Evolutionary conservation across 805 yeast species (phyloP), one percentile per base, ranked within the genome.

Genomic region (Sugiyamaella smithiae): DNA sequence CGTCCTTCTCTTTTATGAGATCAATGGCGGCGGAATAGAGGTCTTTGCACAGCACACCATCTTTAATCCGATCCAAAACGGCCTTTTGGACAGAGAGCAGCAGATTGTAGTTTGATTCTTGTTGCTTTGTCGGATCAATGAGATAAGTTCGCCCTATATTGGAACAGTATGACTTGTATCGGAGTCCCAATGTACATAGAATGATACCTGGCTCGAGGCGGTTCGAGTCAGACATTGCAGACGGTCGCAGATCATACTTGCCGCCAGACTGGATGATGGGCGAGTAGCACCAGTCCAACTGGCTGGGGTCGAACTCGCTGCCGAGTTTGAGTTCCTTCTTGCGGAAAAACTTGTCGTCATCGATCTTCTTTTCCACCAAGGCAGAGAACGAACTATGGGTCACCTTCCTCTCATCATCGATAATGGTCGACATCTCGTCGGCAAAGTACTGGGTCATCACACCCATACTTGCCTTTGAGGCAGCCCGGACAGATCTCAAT

Each of bases 231-330:
- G 96, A 84, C 49, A 82, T 79, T 1, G 95, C 96, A 49, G 91
- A 82, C 37, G 95, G 90, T 59, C 77, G 82, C 61, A 90, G 72
- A 66, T 89, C 96, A 62, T 82, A 90, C 48, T 81, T 80, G 29
- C 88, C 88, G 47, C 95, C 95, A 57, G 95, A 84, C 69, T 88
- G 95, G 46, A 89, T 77, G 45, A 89, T 86, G 24, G 98, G 97
- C 48, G 89, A 81, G 66, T 87, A 88, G 56, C 95, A 86, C 97
- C 97, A 91, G 65, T 91, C 98, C 17, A 91, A 69, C 54, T 81
- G 78, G 53, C 79, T 81, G 4, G 84, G 72, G 60, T 88, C 95
- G 53, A 89, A 84, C 47, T 85, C 91, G 28, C 77, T 71, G 40
- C 85, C 83, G 17, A 77, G 56, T 49, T 75, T 73, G 42, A 80